Evolutionary conservation across 352 stramenopile species (phyloP).

Genomic region (Phytophthora brassicae): DNA sequence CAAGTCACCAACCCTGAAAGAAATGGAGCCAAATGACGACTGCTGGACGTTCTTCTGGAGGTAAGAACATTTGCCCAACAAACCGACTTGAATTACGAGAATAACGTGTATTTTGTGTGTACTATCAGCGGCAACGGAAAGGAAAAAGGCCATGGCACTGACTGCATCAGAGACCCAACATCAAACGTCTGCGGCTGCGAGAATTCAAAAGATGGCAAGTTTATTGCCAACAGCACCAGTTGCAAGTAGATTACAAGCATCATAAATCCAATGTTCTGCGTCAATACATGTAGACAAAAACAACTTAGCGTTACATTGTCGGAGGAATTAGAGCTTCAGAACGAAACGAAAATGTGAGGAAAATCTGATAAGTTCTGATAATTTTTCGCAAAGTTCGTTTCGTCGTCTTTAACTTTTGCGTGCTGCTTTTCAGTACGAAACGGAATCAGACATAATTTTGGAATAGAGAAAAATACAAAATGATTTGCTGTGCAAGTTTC

Average conservation of each 20-base stretch:
- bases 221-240: constrained; percentile 22
- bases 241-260: constrained; percentile 20
- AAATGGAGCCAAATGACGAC: constrained; percentile 27
- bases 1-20: neutral
- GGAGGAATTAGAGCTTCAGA: too few species aligned
- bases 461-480: too few species aligned
- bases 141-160: constrained; percentile 19
- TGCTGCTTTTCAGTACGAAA: too few species aligned
- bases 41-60: constrained; percentile 46
- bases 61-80: constrained; percentile 11
- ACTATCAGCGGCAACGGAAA: constrained; percentile 23
- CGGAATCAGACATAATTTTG: too few species aligned
- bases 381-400: too few species aligned
- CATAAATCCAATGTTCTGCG: neutral
- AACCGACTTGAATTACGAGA: neutral
- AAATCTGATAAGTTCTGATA: too few species aligned
- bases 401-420: too few species aligned
- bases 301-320: too few species aligned
- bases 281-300: too few species aligned
- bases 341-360: too few species aligned
- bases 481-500: too few species aligned
- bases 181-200: constrained; percentile 36
- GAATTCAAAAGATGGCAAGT: constrained; percentile 34
- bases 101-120: constrained; percentile 7
- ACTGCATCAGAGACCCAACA: constrained; percentile 29